Evolutionary conservation across 495 filamentous ascomycete genomes (phyloP), one percentile per base, ranked within the genome.

Genomic region (Xylaria grammica): DNA sequence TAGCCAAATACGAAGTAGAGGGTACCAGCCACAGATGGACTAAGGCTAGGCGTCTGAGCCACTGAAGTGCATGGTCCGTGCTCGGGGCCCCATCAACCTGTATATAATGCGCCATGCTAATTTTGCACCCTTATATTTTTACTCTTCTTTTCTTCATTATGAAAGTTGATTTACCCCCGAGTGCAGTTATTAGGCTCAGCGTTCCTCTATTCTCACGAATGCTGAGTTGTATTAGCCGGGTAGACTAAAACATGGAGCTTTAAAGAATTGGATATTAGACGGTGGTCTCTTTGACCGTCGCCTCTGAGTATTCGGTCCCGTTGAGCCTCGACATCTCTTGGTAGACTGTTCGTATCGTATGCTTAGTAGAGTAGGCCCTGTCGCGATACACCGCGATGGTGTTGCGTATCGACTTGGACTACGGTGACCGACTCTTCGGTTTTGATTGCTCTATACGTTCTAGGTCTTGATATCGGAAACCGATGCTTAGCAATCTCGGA

Each of bases 191-290:
- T 65, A 76, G 79, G 78, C 80, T 76, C 74, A 65, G 65, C 75
- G 78, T 70, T 68, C 63, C 60, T 60, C 65, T 60, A 48, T 59
- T 58, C 48, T 50, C 26, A 62, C 73, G 69, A 72, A 66, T 77
- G 76, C 69, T 29, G 73, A 76, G 80, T 81, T 83, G 81, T 77
- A 76, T 78, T 73, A 79, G 72, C 78, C 77, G 79, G 81, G 78
- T 61, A 81, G 77, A 81, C 64, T 60, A 72, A 79, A 69, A 71
- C 46, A 71, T 67, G 75, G 74, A 71, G 75, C 74, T 80, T 79
- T 67, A 72, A 83, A 83, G 81, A 83, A 82, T 82, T 79, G 79
- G 74, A 60, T 77, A 77, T 74, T 77, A 77, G 77, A 71, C 67
- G 68, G 59, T 22, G 60, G 48, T 69, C 66, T 60, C 17, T 63